These are phyloP conservation scores for Candida khao-thaluensis DNA, from an alignment of 805 yeast species.

Conservation along the genomic window DNA sequence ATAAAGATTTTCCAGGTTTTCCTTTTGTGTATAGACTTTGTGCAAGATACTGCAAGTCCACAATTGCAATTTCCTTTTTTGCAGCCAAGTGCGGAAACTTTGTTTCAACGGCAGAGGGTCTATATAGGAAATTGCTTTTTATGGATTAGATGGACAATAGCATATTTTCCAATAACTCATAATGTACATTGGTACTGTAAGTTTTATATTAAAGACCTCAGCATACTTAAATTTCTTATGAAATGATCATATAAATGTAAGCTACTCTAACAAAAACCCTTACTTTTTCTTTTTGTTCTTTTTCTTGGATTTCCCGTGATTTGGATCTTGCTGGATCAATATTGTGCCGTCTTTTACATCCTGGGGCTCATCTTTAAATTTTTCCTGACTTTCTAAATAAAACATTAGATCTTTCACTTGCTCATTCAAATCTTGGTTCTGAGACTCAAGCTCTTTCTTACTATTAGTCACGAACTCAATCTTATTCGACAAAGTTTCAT, in stretches of 20 bases:
- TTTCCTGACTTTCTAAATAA: conserved; percentile 68
- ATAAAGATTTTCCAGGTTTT: background rate
- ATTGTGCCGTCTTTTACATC: conserved; percentile 73
- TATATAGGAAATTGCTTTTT: too few species aligned
- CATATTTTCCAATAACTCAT: too few species aligned
- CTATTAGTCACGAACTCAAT: conserved; percentile 32
- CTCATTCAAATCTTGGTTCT: conserved; percentile 53
- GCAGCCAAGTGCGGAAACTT: conserved; percentile 2
- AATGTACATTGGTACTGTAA: too few species aligned
- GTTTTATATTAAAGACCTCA: too few species aligned
- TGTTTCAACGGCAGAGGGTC: too few species aligned
- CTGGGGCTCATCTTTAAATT: conserved; percentile 66
- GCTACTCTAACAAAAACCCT: too few species aligned
- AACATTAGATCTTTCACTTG: conserved; percentile 80
- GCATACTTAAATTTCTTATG: too few species aligned
- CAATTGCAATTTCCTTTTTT: conserved; percentile 7
- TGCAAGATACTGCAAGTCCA: conserved; percentile 9
- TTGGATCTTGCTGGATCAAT: conserved; percentile 37
- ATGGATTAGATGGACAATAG: too few species aligned
- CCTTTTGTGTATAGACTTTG: background rate
- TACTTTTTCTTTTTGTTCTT: conserved; percentile 19
- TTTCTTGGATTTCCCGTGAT: conserved; percentile 17
- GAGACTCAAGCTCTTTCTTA: conserved; percentile 28
- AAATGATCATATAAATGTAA: too few species aligned
- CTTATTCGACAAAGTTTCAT: conserved; percentile 40